Evolutionary conservation across 2,329 filamentous ascomycete species (phyloP), one percentile per base, ranked within the genome.

Genomic region (Hypocreales sp.): DNA sequence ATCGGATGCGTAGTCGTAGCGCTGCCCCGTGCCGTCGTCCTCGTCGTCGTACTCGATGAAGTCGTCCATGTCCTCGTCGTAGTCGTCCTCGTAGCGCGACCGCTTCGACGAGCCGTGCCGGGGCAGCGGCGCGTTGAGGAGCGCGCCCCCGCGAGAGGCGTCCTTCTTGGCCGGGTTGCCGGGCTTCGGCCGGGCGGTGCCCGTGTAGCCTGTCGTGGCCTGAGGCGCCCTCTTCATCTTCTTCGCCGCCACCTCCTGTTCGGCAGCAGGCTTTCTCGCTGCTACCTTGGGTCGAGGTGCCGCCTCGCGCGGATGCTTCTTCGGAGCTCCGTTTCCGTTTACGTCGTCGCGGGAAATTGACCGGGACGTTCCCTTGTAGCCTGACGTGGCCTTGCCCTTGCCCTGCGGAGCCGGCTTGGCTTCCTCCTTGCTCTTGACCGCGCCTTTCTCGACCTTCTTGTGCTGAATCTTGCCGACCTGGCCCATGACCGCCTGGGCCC

Each of bases 381-480:
- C 47, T 15, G 33, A 21, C 2, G 30, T 11, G 8, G 14, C 25
- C 25, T 31, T 30, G 27, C 43, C 50, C 32, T 46, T 49, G 27
- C 33, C 34, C 34, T 47, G 47, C 24, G 53, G 24, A 20, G 38
- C 38, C 2, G 26, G 26, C 34, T 45, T 48, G n/a, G 43, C 42
- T 17, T 60, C 60, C 25, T 64, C 62, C 37, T 59, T 62, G 33
- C 60, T 63, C 46, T 61, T 77, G 7, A 32, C 60, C 6, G 64
- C 53, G n/a, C 64, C 51, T 41, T 72, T 77, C 39, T 79, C 77
- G 2, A 73, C 66, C 13, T 74, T 63, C 46, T 82, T 82, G 49
- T 83, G 77, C 45, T 81, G 78, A 38, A 83, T 80, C 39, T 71
- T 72, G 30, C 76, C 77, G 15, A 77, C 61, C 38, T 66, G 65